phyloP scores from a whole-genome alignment of 805 yeast species.

The Ogataea philodendri region DNA sequence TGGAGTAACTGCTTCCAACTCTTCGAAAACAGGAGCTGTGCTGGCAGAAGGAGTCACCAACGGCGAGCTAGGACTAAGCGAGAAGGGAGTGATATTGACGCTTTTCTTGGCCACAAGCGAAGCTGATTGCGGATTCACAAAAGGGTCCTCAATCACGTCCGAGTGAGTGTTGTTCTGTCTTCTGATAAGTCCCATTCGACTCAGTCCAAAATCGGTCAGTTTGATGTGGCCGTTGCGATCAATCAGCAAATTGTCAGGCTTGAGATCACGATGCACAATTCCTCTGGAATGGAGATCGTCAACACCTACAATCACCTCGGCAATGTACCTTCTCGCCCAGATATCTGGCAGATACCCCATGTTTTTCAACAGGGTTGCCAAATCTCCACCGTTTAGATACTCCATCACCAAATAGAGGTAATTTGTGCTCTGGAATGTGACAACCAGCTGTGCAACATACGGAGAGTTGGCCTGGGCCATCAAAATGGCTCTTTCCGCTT shows the following conservation, averaged over 20 bases:
- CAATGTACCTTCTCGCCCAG: constrained; percentile 83
- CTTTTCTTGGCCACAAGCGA: constrained; percentile 16
- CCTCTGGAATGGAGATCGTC: constrained; percentile 85
- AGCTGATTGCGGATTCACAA: constrained; percentile 16
- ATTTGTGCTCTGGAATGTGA: constrained; percentile 85
- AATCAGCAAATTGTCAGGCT: constrained; percentile 89
- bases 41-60: constrained; percentile 21
- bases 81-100: constrained; percentile 27
- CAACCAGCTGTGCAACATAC: constrained; percentile 84
- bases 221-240: constrained; percentile 87
- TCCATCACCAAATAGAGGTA: constrained; percentile 94
- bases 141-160: constrained; percentile 22
- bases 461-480: constrained; percentile 95
- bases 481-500: constrained; percentile 95
- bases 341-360: constrained; percentile 80
- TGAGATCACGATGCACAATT: constrained; percentile 90
- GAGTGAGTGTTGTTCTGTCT: constrained; percentile 52
- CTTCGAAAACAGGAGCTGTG: constrained; percentile 18
- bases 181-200: constrained; percentile 82
- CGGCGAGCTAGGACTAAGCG: constrained; percentile 28
- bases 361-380: constrained; percentile 79
- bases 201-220: constrained; percentile 91
- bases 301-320: constrained; percentile 89
- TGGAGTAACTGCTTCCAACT: constrained; percentile 19
- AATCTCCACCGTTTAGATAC: constrained; percentile 92